phyloP scores from a whole-genome alignment of 768 basidiomycete species.

The Pulveroboletus sp. region DNA sequence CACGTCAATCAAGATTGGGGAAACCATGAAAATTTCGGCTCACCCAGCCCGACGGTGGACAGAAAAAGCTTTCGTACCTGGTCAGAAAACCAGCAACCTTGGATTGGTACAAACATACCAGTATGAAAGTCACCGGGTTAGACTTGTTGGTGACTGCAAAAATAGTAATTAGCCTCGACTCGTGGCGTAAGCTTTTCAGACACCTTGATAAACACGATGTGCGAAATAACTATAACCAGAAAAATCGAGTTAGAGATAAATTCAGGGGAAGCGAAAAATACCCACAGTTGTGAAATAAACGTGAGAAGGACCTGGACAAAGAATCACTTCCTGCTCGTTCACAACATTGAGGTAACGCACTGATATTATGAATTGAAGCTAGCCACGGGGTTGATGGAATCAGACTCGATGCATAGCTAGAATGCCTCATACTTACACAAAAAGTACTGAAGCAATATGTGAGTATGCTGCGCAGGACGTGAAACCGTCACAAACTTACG shows the following conservation, averaged over 20 bases:
- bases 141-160: constrained; percentile 22
- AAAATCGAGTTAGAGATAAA: neutral
- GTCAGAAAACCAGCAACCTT: neutral
- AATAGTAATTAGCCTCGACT: neutral
- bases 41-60: constrained; percentile 21
- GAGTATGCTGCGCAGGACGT: neutral
- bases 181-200: neutral
- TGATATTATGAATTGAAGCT: constrained; percentile 27
- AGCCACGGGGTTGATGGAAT: neutral
- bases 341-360: constrained; percentile 7
- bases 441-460: constrained; percentile 21
- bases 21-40: neutral
- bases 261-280: neutral
- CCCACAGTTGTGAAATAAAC: constrained; percentile 28
- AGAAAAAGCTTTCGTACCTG: constrained; percentile 13
- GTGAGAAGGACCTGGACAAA: constrained; percentile 22
- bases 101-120: constrained; percentile 15
- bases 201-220: constrained; percentile 25
- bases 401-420: neutral
- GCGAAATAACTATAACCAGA: constrained; percentile 22
- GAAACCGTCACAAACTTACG: constrained; percentile 12
- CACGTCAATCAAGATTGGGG: constrained; percentile 12
- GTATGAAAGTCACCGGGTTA: constrained; percentile 2
- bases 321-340: neutral
- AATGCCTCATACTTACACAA: constrained; percentile 24